These are phyloP conservation scores for Wickerhamiella occidentalis DNA, from an alignment of 805 yeast genomes.

Conservation along the genomic window DNA sequence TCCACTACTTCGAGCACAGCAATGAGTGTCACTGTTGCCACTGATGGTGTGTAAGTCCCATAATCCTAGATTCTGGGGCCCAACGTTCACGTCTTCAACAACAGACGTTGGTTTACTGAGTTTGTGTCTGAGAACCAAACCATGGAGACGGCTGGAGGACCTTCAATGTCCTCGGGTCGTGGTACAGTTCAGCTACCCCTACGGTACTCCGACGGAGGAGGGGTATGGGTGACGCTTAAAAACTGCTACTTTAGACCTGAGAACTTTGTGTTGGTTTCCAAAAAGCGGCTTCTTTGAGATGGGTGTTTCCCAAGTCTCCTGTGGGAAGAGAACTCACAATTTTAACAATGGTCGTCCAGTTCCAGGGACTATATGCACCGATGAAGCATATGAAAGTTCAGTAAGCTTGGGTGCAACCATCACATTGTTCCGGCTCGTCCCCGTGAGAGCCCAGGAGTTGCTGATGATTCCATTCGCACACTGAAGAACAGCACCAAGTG, in stretches of 20 bases:
- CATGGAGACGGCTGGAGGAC: neutral
- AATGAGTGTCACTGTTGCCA: neutral
- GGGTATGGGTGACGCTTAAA: neutral
- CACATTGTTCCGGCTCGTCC: neutral
- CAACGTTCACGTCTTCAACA: neutral
- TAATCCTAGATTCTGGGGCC: neutral
- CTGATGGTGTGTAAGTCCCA: neutral
- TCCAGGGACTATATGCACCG: neutral
- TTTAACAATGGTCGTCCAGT: neutral
- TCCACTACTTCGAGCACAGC: neutral
- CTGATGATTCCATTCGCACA: neutral
- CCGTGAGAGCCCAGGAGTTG: neutral
- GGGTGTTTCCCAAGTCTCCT: neutral
- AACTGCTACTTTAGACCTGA: neutral
- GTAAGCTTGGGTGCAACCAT: no score
- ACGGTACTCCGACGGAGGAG: neutral
- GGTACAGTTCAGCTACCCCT: neutral
- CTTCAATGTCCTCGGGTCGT: neutral
- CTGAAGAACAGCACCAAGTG: no score
- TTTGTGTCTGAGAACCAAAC: neutral
- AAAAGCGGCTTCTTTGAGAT: no score
- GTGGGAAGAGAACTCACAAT: neutral
- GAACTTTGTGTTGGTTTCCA: neutral
- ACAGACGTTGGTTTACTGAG: neutral
- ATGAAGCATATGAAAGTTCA: neutral